These are phyloP conservation scores for Xylaria bambusicola DNA, from an alignment of 495 filamentous ascomycete genomes.

Conservation along the genomic window DNA sequence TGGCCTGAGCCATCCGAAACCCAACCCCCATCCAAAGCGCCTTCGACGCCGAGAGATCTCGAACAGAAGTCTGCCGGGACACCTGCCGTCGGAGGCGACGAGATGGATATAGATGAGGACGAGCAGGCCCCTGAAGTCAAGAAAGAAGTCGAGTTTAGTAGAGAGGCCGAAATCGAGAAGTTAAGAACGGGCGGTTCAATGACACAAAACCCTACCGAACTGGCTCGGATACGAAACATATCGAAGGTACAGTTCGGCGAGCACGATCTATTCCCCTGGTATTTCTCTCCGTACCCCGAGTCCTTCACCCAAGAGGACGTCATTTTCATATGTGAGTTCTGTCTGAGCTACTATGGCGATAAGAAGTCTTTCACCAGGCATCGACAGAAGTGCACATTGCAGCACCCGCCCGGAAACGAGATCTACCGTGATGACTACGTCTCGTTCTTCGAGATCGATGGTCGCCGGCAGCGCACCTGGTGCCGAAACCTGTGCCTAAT, in stretches of 20 bases:
- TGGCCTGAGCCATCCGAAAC: slow-evolving; percentile 37
- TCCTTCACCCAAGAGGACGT: slow-evolving; percentile 81
- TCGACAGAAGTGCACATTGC: slow-evolving; percentile 84
- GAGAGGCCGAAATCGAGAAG: slow-evolving; percentile 94
- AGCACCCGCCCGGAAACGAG: slow-evolving; percentile 95
- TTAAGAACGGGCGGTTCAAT: slow-evolving; percentile 91
- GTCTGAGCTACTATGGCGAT: slow-evolving; percentile 84
- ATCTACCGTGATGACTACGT: slow-evolving; percentile 95
- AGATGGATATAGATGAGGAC: slow-evolving; percentile 50
- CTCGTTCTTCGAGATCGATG: slow-evolving; percentile 97
- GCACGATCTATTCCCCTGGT: slow-evolving; percentile 94
- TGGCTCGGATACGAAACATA: slow-evolving; percentile 93
- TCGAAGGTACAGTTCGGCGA: slow-evolving; percentile 90
- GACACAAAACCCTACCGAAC: slow-evolving; percentile 97
- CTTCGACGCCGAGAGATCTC: slow-evolving; percentile 37
- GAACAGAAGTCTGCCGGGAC: slow-evolving; percentile 43
- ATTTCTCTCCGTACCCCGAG: slow-evolving; percentile 95
- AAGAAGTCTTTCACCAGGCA: slow-evolving; percentile 79
- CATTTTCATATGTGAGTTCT: slow-evolving; percentile 97
- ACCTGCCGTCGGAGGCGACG: slow-evolving; percentile 46
- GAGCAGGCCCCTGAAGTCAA: slow-evolving; percentile 44
- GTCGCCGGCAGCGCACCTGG: slow-evolving; percentile 91
- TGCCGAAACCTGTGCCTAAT: slow-evolving; percentile 94
- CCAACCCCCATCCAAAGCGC: slow-evolving; percentile 37
- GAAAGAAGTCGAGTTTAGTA: slow-evolving; percentile 60